Evolutionary conservation across 352 stramenopile genomes (phyloP), one percentile per base, ranked within the genome.

Genomic region (Globisporangium perplexum): DNA sequence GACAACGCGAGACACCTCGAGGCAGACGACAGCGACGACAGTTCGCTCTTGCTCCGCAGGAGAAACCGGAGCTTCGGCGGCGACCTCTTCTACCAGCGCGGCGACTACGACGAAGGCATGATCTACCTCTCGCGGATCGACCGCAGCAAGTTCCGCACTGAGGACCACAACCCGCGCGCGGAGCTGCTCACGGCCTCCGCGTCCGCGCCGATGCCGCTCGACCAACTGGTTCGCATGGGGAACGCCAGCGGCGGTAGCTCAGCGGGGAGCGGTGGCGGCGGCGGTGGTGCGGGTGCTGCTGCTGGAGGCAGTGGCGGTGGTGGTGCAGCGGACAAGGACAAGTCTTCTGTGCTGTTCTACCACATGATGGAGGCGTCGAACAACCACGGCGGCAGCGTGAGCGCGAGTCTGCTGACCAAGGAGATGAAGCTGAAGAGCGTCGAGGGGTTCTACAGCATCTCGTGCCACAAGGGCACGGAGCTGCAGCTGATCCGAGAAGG

Each of bases 91-190:
- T 94, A 92, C 60, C 79, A 88, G 59, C 75, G 82, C n/a, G 83
- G 83, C 0, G 74, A 86, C 41, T 94, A 92, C 57, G 74, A 92
- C 55, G 82, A 94, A 69, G 83, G 83, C 15, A 71, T 92, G 48
- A 90, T 94, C 55, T 94, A 94, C 50, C 60, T 94, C 18, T 92
- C 82, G 30, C 79, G 83, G 35, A 87, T 94, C 53, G 76, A 91
- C 62, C 78, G 71, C 58, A 74, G 66, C 36, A 77, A 77, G 24
- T 90, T 90, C 50, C 65, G 62, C 33, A 76, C 62, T 24, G 78
- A 90, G 50, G 65, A 60, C 30, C 65, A 72, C 48, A 76, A 90
- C 48, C 76, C 76, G 5, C 75, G 76, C 23, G 62, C 71, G n/a
- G 76, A 80, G 20, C 54, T 90, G 12, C 53, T 83, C 4, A 77